These are phyloP conservation scores for Cymbopogon flexuosus DNA, from an alignment of 202 grass and related monocot species.

Conservation along the genomic window DNA sequence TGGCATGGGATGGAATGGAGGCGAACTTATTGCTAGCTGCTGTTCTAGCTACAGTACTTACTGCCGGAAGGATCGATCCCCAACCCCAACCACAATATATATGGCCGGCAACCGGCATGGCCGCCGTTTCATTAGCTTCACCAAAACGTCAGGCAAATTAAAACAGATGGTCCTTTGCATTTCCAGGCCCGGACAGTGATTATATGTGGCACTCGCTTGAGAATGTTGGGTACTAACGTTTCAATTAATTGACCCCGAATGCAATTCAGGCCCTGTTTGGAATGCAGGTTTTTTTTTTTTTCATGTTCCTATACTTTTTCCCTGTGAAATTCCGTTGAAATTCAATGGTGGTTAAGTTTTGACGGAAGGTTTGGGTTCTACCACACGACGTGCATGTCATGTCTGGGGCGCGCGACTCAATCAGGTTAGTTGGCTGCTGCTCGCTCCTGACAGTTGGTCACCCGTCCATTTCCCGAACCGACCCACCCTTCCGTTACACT, in stretches of 20 bases:
- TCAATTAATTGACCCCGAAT: neutral
- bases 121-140: constrained; percentile 2
- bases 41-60: neutral
- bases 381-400: neutral
- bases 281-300: too few species aligned
- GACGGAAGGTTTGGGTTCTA: neutral
- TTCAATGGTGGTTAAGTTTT: neutral
- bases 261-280: too few species aligned
- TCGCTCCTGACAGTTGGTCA: neutral
- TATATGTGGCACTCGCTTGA: constrained; percentile 2
- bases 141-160: constrained; percentile 10
- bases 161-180: constrained; percentile 18
- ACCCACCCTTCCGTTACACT: constrained; percentile 23
- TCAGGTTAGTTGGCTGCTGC: constrained; percentile 29
- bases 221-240: neutral
- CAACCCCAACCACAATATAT: too few species aligned
- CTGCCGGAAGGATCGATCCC: too few species aligned
- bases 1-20: neutral
- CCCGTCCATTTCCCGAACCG: constrained; percentile 27
- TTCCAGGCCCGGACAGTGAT: neutral
- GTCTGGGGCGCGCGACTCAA: neutral
- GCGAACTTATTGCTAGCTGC: neutral
- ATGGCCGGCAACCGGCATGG: neutral
- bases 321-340: too few species aligned
- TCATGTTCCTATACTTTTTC: too few species aligned